Evolutionary conservation across 2,329 filamentous ascomycete genomes (phyloP).

Genomic region (Hypoxylon sp.): DNA sequence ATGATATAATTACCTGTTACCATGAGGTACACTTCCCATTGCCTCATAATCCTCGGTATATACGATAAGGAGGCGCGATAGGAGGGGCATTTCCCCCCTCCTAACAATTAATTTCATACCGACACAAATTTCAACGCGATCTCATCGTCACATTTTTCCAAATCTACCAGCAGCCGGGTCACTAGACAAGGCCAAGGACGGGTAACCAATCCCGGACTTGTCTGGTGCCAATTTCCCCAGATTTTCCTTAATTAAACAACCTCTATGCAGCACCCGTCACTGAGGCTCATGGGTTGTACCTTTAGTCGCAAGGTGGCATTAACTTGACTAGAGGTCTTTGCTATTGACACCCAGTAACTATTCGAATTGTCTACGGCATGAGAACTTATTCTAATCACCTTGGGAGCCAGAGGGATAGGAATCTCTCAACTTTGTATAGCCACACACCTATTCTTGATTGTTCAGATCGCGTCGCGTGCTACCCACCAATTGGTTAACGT

Average conservation of each 20-base stretch:
- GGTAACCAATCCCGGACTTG: slow-evolving; percentile 16
- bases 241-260: neutral
- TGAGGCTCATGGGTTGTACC: neutral
- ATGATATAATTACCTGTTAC: neutral
- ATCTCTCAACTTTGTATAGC: too few species aligned
- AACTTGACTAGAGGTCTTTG: neutral
- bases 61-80: slow-evolving; percentile 7
- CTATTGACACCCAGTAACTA: neutral
- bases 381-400: too few species aligned
- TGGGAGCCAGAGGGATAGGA: too few species aligned
- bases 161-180: slow-evolving; percentile 1
- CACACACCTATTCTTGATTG: neutral
- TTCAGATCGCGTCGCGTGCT: neutral
- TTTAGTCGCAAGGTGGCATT: slow-evolving; percentile 8
- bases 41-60: slow-evolving; percentile 17
- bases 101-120: slow-evolving; percentile 7
- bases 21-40: slow-evolving; percentile 1
- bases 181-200: slow-evolving; percentile 2
- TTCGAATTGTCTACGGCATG: neutral
- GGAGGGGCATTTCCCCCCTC: slow-evolving; percentile 10
- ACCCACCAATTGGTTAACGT: neutral
- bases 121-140: slow-evolving; percentile 15
- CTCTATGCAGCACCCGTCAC: neutral
- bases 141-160: slow-evolving; percentile 23
- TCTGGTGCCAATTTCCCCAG: slow-evolving; percentile 9